Conservation (phyloP, 108 stramenopile species). For the Pelagomonas calceolata region DNA sequence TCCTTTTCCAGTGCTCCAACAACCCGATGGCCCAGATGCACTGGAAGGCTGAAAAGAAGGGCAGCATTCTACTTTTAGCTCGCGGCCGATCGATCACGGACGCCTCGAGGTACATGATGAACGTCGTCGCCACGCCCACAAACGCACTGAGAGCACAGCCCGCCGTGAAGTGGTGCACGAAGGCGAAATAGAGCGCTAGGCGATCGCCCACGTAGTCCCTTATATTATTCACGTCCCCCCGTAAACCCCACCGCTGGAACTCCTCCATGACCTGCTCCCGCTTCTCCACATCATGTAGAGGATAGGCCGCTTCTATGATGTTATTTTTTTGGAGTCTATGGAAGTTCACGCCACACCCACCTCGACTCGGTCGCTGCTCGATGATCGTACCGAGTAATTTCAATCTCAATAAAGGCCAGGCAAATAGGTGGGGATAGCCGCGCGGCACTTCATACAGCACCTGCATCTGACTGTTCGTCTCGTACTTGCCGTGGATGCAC, state of each 20-base stretch:
- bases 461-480: background rate
- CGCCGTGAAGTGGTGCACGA: background rate
- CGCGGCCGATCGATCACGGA: too few relatives aligned
- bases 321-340: too few relatives aligned
- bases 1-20: slow-evolving; percentile 19
- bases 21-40: slow-evolving; percentile 11
- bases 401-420: background rate
- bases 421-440: background rate
- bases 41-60: background rate
- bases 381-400: background rate
- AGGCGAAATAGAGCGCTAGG: slow-evolving; percentile 10
- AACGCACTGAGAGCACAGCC: background rate
- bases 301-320: too few relatives aligned
- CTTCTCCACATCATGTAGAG: too few relatives aligned
- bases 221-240: background rate
- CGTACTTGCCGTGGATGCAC: slow-evolving; percentile 7
- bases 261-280: too few relatives aligned
- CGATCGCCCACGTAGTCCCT: slow-evolving; percentile 10
- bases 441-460: background rate
- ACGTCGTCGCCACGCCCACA: slow-evolving; percentile 3
- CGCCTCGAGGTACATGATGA: background rate
- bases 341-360: too few relatives aligned
- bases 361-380: too few relatives aligned
- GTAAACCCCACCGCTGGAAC: background rate
- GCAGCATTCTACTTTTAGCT: background rate